Conservation (phyloP, 352 stramenopile genomes). For the Globisporangium echinulatum region DNA sequence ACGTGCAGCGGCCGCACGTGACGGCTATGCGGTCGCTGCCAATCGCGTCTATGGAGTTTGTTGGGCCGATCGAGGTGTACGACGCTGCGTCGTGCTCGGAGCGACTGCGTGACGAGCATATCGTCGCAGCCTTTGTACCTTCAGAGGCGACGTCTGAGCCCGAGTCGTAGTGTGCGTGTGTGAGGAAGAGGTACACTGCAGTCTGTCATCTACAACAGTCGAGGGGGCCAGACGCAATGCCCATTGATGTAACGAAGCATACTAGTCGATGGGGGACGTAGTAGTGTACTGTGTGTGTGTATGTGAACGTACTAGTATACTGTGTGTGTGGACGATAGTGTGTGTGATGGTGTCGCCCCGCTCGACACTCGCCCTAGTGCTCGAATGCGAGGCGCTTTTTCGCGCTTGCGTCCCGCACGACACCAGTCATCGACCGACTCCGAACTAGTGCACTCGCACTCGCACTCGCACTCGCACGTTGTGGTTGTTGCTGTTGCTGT, state of each 20-base stretch:
- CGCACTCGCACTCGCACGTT: slow-evolving; percentile 6
- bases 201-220: no score
- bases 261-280: no score
- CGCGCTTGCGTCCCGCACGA: slow-evolving; percentile 18
- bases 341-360: no score
- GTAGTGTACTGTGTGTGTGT: no score
- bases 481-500: no score
- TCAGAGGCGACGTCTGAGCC: neutral
- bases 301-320: no score
- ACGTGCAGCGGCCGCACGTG: slow-evolving; percentile 15
- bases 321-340: no score
- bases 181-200: neutral
- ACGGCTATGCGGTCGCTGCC: neutral
- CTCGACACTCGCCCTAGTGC: slow-evolving; percentile 6
- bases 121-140: neutral
- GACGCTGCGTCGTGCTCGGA: neutral
- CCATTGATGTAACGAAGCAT: no score
- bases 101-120: neutral
- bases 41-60: neutral
- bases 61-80: neutral
- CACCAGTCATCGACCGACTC: slow-evolving; percentile 31
- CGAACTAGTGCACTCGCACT: slow-evolving; percentile 20
- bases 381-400: slow-evolving; percentile 30
- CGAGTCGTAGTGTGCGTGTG: neutral
- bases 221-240: no score